Base-by-base conservation (phyloP, 1,284 basidiomycete species). In the Fomitopsis betulina region DNA sequence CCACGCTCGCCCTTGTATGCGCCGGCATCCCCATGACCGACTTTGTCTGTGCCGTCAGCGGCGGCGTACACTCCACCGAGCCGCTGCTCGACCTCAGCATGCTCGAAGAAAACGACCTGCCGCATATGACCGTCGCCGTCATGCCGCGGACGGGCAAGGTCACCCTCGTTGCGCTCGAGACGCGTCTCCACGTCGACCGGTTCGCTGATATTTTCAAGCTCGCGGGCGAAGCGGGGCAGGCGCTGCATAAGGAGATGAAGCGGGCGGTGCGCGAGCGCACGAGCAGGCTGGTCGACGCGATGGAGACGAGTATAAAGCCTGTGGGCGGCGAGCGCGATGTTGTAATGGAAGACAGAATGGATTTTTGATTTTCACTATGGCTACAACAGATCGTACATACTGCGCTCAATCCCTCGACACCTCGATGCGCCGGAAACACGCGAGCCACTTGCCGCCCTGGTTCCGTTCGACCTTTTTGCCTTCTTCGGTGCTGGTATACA, bases 401-500 rank as follows among this genome's bases (percentile, higher is more conserved):
- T 30, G 30, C 47, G 35, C 39, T 47, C 38, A 47, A 50, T 35
- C 37, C 17, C 68, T 63, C 19, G 60, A 47, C 13, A 66, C 67
- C 67, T 84, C 77, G 59, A 87, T 79, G 64, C 89, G 79, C 64
- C 83, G 78, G 71, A 93, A 95, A 70, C 92, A 93, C 12, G 91
- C 91, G 35, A 94, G 77, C 85, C 84, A 97, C 75, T 98, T 98
- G 56, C 91, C 83, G 27, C 95, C 95, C 35, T 82, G 79, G 70
- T 98, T 98, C 67, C 96, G 79, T 72, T 94, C 91, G 1, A 98
- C 97, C 75, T 99, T 99, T 74, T 90, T 94, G 2, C 96, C 96
- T 74, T 98, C 96, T 73, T 99, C 97, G 5, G 97, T 99, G 60
- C 88, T 87, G 32, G 77, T 85, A 73, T 84, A 87, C 21, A 96